Conservation (phyloP, 176 grass and related monocot species). For the Triticum aestivum region IWGSC_CS_RefSeq_v2.1 NC_057812.1:695880062-695880561, state of each 20-base stretch:
- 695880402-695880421: too few relatives aligned
- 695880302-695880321: slow-evolving; percentile 33
- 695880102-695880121: slow-evolving; percentile 25
- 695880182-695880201: slow-evolving; percentile 75
- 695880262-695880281: slow-evolving; percentile 85
- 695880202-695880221: slow-evolving; percentile 72
- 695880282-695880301: slow-evolving; percentile 80
- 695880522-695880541: too few relatives aligned
- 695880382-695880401: neutral
- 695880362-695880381: neutral
- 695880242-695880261: slow-evolving; percentile 89
- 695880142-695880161: neutral
- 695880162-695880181: neutral
- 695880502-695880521: too few relatives aligned
- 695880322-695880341: neutral
- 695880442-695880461: neutral
- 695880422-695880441: neutral
- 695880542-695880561: neutral
- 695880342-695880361: neutral
- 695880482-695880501: neutral
- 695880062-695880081: slow-evolving; percentile 95
- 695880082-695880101: slow-evolving; percentile 66
- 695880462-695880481: neutral
- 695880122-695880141: neutral
- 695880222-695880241: slow-evolving; percentile 60